A percentile compares a stretch with the other conserved stretches of the same genome.
phyloP scores from a whole-genome alignment of 2,329 filamentous ascomycete species.

The Fusarium buharicum region DNA sequence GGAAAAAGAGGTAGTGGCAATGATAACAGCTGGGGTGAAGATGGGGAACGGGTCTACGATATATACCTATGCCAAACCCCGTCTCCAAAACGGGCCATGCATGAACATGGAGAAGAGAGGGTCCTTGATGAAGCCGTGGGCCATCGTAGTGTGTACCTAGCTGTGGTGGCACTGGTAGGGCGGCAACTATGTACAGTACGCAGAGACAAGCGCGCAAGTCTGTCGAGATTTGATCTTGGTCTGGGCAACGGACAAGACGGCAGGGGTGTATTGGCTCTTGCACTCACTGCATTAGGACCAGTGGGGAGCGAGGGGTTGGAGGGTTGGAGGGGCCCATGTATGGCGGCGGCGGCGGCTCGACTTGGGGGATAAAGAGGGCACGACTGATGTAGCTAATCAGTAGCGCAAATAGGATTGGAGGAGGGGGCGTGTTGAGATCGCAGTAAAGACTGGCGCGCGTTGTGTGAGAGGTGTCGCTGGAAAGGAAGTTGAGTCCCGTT shows the following conservation, averaged over 20 bases:
- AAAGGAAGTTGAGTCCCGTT: conserved; percentile 39
- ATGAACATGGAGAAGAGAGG: conserved; percentile 54
- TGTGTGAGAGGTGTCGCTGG: conserved; percentile 40
- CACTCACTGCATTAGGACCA: conserved; percentile 45
- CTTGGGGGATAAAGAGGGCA: conserved; percentile 46
- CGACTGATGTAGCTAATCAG: conserved; percentile 33
- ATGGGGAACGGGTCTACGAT: conserved; percentile 57
- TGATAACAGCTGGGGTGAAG: conserved; percentile 45
- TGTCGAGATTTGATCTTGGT: conserved; percentile 47
- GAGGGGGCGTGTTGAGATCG: conserved; percentile 42
- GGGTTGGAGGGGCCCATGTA: conserved; percentile 44
- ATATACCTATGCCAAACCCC: conserved; percentile 54
- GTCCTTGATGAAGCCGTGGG: conserved; percentile 45
- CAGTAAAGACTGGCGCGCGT: conserved; percentile 38
- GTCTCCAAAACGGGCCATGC: conserved; percentile 48
- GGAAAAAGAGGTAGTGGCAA: conserved; percentile 44
- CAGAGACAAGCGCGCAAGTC: conserved; percentile 46
- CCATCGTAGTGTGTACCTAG: conserved; percentile 41
- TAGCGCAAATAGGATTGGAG: conserved; percentile 39
- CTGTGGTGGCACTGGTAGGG: conserved; percentile 44
- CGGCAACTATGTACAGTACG: conserved; percentile 40
- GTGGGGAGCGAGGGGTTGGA: conserved; percentile 48
- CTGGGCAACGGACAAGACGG: conserved; percentile 45
- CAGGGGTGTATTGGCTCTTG: conserved; percentile 46
- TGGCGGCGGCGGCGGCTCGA: conserved; percentile 47